Base-by-base conservation (phyloP, 768 basidiomycete genomes). In the Trametes cubensis region DNA sequence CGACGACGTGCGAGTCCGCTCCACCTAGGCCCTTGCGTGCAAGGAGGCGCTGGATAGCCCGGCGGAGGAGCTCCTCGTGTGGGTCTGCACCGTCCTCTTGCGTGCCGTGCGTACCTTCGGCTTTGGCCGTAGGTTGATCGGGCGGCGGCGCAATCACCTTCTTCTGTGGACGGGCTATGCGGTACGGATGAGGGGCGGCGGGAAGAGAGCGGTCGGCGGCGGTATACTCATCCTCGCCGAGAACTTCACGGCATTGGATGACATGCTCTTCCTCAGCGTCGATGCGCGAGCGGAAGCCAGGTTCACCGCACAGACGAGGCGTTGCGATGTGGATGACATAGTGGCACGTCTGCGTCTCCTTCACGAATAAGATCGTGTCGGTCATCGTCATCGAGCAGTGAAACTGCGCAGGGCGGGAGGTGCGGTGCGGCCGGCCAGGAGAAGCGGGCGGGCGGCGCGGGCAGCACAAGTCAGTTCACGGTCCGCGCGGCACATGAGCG, bases 311-410 rank as follows among this genome's bases (percentile, higher is more conserved):
- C 20, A 99, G 81, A 58, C 94, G 90, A 38, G 97, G 95, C 0
- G 96, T 97, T 73, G 98, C 91, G 60, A 98, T 87, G 66, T 98
- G 89, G 53, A 98, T 81, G 47, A 97, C 87, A 73, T 99, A 98
- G 65, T 90, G 87, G 76, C 97, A 99, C 41, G 92, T 95, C 72
- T 90, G 90, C 39, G 93, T 83, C 79, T 97, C 95, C 73, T 95
- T 95, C 71, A 98, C 87, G 71, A 95, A 89, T 56, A 92, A 82
- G 68, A 98, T 92, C 39, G 84, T 85, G 77, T 98, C 95, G 44
- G 91, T 85, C 80, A 91, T 93, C 55, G 91, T 90, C 92, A 94
- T 93, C 64, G 93, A 93, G 75, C 95, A 98, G 75, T 98, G 95
- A 73, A 94, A 95, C 92, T 95, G 64, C 40, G 34, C 34, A 34